phyloP scores from a whole-genome alignment of 768 basidiomycete species.

The Tephrocybe sp. region DNA sequence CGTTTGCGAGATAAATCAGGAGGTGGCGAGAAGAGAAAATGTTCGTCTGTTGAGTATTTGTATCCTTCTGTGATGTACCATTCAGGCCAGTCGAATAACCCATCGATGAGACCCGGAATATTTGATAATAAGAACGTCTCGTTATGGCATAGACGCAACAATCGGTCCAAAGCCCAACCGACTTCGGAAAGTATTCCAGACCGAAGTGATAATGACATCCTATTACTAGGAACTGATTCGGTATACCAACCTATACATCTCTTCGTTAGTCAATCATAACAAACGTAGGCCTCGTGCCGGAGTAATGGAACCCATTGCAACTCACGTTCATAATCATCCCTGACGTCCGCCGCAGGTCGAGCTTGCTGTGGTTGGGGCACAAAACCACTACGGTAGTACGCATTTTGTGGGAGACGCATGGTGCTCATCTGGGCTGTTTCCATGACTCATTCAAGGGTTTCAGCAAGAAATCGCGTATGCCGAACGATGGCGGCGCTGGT shows the following conservation, averaged over 20 bases:
- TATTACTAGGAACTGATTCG: slow-evolving; percentile 75
- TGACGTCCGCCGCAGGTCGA: slow-evolving; percentile 43
- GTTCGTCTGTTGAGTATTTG: slow-evolving; percentile 38
- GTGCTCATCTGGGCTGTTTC: slow-evolving; percentile 14
- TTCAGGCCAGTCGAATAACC: slow-evolving; percentile 86
- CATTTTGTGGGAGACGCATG: slow-evolving; percentile 14
- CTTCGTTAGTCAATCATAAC: too few species aligned
- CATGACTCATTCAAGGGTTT: slow-evolving; percentile 11
- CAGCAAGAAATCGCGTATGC: slow-evolving; percentile 25
- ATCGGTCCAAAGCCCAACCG: slow-evolving; percentile 86
- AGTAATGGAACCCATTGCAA: too few species aligned
- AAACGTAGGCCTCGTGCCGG: too few species aligned
- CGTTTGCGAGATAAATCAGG: slow-evolving; percentile 53
- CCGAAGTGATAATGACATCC: slow-evolving; percentile 87
- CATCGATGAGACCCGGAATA: slow-evolving; percentile 80
- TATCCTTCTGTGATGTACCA: slow-evolving; percentile 74
- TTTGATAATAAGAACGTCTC: slow-evolving; percentile 72
- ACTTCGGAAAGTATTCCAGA: slow-evolving; percentile 84
- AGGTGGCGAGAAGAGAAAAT: slow-evolving; percentile 56
- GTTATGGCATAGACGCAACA: slow-evolving; percentile 78
- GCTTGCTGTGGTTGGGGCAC: slow-evolving; percentile 23
- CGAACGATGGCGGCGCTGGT: too few species aligned
- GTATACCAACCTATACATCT: slow-evolving; percentile 74
- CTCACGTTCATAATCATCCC: slow-evolving; percentile 80
- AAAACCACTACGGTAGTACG: slow-evolving; percentile 31